Evolutionary conservation across 176 grass and related monocot genomes (phyloP).

Genomic region (Secale cereale): DNA sequence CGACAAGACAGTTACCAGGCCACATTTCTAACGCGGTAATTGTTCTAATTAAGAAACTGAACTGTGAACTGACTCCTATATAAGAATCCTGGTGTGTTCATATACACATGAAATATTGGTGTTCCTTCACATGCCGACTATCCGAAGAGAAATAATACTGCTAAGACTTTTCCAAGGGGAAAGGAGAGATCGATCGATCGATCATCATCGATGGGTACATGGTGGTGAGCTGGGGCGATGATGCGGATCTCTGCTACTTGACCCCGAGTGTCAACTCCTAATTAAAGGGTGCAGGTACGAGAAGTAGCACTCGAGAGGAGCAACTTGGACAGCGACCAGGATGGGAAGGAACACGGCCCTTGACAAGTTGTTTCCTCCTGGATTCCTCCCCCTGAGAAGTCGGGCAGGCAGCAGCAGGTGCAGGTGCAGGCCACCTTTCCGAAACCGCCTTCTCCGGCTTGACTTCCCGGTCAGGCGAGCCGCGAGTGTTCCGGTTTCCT

Average conservation of each 20-base stretch:
- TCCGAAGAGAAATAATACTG: background rate
- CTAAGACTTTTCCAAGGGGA: background rate
- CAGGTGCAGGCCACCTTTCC: slow-evolving; percentile 1
- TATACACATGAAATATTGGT: too few relatives aligned
- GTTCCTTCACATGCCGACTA: background rate
- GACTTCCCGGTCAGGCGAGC: slow-evolving; percentile 8
- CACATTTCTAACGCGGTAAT: background rate
- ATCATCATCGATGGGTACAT: background rate
- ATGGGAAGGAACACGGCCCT: background rate
- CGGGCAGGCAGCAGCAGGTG: background rate
- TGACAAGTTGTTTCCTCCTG: background rate
- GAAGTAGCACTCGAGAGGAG: background rate
- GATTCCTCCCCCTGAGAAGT: background rate
- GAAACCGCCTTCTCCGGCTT: background rate
- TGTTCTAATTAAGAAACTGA: too few relatives aligned
- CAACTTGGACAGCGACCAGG: slow-evolving; percentile 20
- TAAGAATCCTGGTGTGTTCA: too few relatives aligned
- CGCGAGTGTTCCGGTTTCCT: too few relatives aligned
- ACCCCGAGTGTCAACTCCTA: slow-evolving; percentile 34
- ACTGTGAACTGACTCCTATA: too few relatives aligned
- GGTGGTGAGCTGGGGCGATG: background rate
- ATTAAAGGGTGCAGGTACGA: slow-evolving; percentile 20
- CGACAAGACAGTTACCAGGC: background rate
- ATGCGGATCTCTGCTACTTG: background rate
- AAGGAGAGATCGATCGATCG: background rate